A percentile compares a stretch with the other conserved stretches of the same genome.
phyloP scores from a whole-genome alignment of 2,329 filamentous ascomycete species.

The Rutstroemia sp. region DNA sequence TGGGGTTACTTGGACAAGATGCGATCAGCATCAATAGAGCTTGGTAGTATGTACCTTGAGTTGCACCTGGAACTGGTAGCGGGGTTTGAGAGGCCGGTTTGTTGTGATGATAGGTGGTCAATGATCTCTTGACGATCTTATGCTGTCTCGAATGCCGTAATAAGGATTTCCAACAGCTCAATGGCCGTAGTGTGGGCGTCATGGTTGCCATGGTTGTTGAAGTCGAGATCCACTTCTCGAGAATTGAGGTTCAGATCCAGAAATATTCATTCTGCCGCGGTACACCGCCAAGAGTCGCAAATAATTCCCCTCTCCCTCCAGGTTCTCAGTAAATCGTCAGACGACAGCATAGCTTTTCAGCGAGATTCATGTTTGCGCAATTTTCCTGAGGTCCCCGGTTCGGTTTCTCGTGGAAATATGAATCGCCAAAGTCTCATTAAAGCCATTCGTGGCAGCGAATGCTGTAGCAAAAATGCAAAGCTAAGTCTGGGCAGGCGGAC shows the following conservation, averaged over 20 bases:
- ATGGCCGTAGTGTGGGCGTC: conserved; percentile 48
- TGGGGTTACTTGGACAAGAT: conserved; percentile 9
- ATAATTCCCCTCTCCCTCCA: not conserved
- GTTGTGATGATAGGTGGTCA: conserved; percentile 41
- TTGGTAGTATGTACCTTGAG: conserved; percentile 7
- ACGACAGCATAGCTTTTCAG: too few relatives aligned
- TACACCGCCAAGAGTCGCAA: conserved; percentile 4
- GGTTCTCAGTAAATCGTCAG: not conserved
- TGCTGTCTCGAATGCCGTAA: conserved; percentile 52
- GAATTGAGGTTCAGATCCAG: conserved; percentile 13
- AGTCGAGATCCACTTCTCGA: not conserved
- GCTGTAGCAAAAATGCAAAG: conserved; percentile 10
- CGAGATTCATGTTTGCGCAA: not conserved
- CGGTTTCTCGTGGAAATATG: conserved; percentile 11
- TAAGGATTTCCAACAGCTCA: conserved; percentile 62
- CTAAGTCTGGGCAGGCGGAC: conserved; percentile 14
- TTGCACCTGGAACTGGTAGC: conserved; percentile 9
- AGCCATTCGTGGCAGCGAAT: conserved; percentile 16
- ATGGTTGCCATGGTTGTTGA: conserved; percentile 23
- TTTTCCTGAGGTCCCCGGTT: not conserved
- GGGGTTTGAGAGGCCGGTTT: conserved; percentile 20
- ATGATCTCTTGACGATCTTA: conserved; percentile 36
- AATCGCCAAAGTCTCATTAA: conserved; percentile 12
- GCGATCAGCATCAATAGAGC: conserved; percentile 7
- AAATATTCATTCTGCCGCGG: conserved; percentile 20